phyloP scores from a whole-genome alignment of 1,284 basidiomycete species.

The Mycosarcoma maydis region DNA sequence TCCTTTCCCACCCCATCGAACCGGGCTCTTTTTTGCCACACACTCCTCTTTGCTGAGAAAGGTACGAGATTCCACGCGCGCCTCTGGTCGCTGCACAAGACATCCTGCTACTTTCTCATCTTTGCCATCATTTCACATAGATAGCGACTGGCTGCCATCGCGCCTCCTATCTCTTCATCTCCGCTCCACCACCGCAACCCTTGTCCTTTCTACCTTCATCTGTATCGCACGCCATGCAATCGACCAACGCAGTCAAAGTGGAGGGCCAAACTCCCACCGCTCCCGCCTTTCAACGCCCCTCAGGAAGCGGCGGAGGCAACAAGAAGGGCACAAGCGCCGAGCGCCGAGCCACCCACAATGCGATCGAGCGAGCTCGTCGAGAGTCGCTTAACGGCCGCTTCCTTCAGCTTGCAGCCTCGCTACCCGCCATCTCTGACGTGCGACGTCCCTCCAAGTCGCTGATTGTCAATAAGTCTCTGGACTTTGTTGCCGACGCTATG shows the following conservation, averaged over 20 bases:
- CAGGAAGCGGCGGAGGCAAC: conserved; percentile 57
- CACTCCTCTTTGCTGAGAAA: not conserved
- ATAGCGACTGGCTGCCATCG: conserved; percentile 16
- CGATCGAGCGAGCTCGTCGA: conserved; percentile 59
- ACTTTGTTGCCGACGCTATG: conserved; percentile 58
- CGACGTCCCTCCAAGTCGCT: conserved; percentile 58
- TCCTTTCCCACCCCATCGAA: not conserved
- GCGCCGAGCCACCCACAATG: conserved; percentile 59
- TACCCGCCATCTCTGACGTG: conserved; percentile 57
- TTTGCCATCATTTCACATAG: not conserved
- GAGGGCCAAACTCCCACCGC: conserved; percentile 14
- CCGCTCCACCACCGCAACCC: not conserved
- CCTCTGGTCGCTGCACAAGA: conserved; percentile 48
- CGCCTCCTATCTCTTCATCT: conserved; percentile 7
- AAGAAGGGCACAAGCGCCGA: conserved; percentile 59
- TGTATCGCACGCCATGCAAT: conserved; percentile 16
- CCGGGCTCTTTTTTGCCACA: not conserved
- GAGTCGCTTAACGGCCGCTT: conserved; percentile 60
- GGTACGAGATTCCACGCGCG: conserved; percentile 36
- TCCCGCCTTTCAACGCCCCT: conserved; percentile 25
- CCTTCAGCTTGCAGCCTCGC: conserved; percentile 53
- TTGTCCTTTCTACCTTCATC: not conserved
- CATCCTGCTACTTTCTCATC: not conserved
- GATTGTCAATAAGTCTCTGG: conserved; percentile 61
- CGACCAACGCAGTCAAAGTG: conserved; percentile 13